Conservation (phyloP, 305 asterid species). For the Rubia tinctorum region DNA sequence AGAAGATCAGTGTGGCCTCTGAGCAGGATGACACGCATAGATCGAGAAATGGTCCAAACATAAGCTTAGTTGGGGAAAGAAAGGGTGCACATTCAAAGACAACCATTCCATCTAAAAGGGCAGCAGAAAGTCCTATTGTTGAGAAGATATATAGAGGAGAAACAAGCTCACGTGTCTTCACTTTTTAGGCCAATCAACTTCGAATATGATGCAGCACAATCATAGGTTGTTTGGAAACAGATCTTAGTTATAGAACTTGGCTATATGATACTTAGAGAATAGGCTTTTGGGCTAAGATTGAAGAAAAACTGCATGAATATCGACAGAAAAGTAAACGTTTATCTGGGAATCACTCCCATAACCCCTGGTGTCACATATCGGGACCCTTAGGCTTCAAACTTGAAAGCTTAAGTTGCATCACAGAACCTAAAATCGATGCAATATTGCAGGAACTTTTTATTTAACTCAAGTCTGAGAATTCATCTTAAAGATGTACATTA, state of each 20-base stretch:
- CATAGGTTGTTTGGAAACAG: too few relatives aligned
- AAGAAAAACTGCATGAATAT: background rate
- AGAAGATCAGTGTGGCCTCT: too few relatives aligned
- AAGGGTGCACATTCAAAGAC: too few relatives aligned
- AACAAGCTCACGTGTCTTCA: background rate
- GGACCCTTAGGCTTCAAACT: background rate
- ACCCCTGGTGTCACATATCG: too few relatives aligned
- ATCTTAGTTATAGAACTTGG: conserved; percentile 18
- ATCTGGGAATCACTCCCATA: background rate
- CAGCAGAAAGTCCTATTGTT: too few relatives aligned
- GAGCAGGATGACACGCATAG: too few relatives aligned
- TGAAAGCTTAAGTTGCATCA: background rate
- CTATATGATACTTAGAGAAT: conserved; percentile 16
- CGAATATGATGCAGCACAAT: too few relatives aligned
- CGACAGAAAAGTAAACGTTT: background rate
- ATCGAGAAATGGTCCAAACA: too few relatives aligned
- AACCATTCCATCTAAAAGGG: too few relatives aligned
- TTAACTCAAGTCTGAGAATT: background rate
- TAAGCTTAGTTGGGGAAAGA: too few relatives aligned
- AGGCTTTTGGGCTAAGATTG: too few relatives aligned
- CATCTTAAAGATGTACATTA: background rate
- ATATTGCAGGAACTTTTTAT: background rate
- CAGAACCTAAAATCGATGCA: background rate
- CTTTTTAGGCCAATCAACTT: background rate
- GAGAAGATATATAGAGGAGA: too few relatives aligned